Evolutionary conservation across 768 basidiomycete species (phyloP), one percentile per base, ranked within the genome.

Genomic region (Termitomyces sp.): DNA sequence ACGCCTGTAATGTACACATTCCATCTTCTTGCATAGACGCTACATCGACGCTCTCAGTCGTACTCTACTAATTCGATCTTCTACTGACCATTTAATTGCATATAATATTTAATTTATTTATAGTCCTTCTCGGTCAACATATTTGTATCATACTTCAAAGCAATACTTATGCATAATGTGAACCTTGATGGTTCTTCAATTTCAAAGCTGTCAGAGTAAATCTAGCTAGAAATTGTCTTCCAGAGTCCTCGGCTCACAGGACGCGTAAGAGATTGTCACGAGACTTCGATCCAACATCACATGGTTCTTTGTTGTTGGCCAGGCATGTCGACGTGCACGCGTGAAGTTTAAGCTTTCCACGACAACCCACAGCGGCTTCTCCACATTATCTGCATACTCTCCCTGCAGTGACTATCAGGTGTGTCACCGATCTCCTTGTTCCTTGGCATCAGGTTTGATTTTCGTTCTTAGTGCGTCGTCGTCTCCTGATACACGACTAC

Each of bases 211-310:
- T 16, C n/a, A n/a, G n/a, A n/a, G n/a, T n/a, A n/a, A n/a, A n/a
- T n/a, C n/a, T n/a, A n/a, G n/a, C n/a, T n/a, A n/a, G n/a, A n/a
- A n/a, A n/a, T n/a, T n/a, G n/a, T n/a, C n/a, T n/a, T n/a, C n/a
- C n/a, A n/a, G n/a, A n/a, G n/a, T n/a, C n/a, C n/a, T n/a, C n/a
- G n/a, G n/a, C n/a, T n/a, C n/a, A n/a, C n/a, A n/a, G n/a, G n/a
- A 20, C 49, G 49, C 31, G 16, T 3, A 9, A 18, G 9, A 22
- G 29, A 13, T 20, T 10, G 43, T 56, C 59, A 49, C 55, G 56
- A 22, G 52, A 44, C 29, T 37, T 39, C 22, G n/a, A 54, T 54
- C 32, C 22, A 10, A 49, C 46, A 44, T 61, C 60, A 61, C 60
- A 54, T 61, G 60, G n/a, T 20, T 26, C 18, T 31, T 36, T 54